Base-by-base conservation (phyloP, 75 land plant genomes). In the Sequoiadendron giganteum region DNA sequence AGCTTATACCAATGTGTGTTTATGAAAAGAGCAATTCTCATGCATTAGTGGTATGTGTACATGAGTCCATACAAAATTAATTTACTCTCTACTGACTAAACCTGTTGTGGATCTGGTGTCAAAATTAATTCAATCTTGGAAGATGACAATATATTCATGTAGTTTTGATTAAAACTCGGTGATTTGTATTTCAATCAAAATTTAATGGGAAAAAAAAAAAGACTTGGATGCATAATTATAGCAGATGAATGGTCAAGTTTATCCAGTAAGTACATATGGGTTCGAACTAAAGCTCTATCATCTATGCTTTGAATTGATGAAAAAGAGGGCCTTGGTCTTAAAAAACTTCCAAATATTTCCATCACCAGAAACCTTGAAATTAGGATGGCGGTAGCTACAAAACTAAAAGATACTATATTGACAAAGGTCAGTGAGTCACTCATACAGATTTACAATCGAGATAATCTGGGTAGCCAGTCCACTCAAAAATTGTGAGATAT, bases 371-470 rank as follows among this genome's bases (percentile, higher is more conserved):
- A 96, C 96, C 95, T 90, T 38, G 94, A 92, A 58, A 96, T 90
- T 85, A 96, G 87, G 78, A 96, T 90, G 15, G 97, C 97, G 32
- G 95, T 95, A 5, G 97, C 97, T n/a, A 94, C 94, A 85, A 96
- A 96, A 0, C 96, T 96, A 81, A 96, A 96, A 1, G 97, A 96
- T 52, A 96, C 93, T 38, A n/a, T n/a, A 92, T 89, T 93, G 91
- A 93, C 90, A 58, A 95, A 93, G 82, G 90, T 88, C 0, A 36
- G 38, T 0, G 38, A 36, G 38, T 36, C 38, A 36, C 38, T 36
- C 0, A 0, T 36, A 36, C 38, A 36, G 38, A 36, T 36, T 36
- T 36, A 0, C 0, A 36, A 36, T 36, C 38, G 38, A 36, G 38
- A 36, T 36, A 0, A 36, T 36, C 0, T 36, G 38, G 38, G 38